phyloP scores from a whole-genome alignment of 2,329 filamentous ascomycete species.

The Coniella vitis region DNA sequence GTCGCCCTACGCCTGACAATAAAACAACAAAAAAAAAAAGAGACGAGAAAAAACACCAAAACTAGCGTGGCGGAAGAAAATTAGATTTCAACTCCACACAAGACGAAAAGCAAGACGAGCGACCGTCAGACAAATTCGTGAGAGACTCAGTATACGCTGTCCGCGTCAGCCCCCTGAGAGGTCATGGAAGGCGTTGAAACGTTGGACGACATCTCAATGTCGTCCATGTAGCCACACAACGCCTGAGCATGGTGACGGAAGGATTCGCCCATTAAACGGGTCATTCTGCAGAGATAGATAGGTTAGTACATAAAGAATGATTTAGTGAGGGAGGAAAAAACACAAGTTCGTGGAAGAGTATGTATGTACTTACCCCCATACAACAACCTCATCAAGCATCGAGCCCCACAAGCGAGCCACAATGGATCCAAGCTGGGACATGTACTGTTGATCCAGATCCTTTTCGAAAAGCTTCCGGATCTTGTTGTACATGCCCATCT shows the following conservation, averaged over 20 bases:
- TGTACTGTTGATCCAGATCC: conserved; percentile 76
- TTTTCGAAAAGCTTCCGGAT: conserved; percentile 85
- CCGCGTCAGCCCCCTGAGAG: conserved; percentile 63
- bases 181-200: conserved; percentile 66
- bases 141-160: conserved; percentile 58
- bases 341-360: not conserved
- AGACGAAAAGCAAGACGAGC: conserved; percentile 33
- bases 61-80: conserved; percentile 36
- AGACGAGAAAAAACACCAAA: too few relatives aligned
- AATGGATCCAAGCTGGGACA: conserved; percentile 83
- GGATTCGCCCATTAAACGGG: conserved; percentile 93
- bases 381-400: conserved; percentile 97
- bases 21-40: conserved; percentile 25
- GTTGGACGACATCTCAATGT: conserved; percentile 62
- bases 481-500: conserved; percentile 87
- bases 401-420: conserved; percentile 94
- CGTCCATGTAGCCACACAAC: conserved; percentile 88
- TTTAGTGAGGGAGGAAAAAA: not conserved
- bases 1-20: conserved; percentile 20
- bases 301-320: conserved; percentile 38
- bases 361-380: conserved; percentile 80
- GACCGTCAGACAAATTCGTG: conserved; percentile 39
- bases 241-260: conserved; percentile 96
- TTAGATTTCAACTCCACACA: conserved; percentile 18
- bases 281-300: conserved; percentile 59